These are phyloP conservation scores for Iris macrosiphon DNA, from an alignment of 106 monocot species.

Conservation along the genomic window DNA sequence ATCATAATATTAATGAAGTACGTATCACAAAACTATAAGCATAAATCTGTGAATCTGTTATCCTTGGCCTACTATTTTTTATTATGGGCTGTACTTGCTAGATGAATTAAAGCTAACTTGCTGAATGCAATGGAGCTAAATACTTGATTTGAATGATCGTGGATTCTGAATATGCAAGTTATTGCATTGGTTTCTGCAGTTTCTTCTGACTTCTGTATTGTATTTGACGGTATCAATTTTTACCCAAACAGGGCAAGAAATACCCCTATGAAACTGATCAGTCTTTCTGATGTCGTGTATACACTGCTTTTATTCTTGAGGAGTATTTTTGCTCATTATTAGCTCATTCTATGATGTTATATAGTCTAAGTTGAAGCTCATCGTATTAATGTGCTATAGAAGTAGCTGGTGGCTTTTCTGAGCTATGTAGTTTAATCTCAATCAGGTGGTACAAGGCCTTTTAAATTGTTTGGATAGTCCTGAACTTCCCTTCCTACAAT, in stretches of 20 bases:
- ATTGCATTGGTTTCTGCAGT: no score
- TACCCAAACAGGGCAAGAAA: no score
- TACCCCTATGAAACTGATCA: no score
- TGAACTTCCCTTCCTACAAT: conserved; percentile 92
- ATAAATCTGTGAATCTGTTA: neutral
- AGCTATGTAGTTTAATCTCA: neutral
- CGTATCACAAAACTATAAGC: conserved; percentile 1
- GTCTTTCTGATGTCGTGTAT: no score
- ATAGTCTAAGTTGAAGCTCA: no score
- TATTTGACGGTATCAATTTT: no score
- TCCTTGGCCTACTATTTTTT: neutral
- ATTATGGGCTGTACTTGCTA: neutral
- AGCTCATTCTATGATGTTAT: neutral
- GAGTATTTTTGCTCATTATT: neutral
- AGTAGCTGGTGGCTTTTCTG: neutral
- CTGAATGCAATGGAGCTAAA: no score
- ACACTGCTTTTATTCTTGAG: no score
- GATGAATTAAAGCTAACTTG: neutral
- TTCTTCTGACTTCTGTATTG: no score
- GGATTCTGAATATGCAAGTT: no score
- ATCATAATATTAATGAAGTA: conserved; percentile 77
- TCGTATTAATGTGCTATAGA: no score
- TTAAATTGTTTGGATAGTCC: conserved; percentile 85
- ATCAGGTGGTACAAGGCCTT: conserved; percentile 81
- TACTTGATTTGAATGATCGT: no score